Evolutionary conservation across 2,329 filamentous ascomycete species (phyloP).

Genomic region (Elsinoe necatrix): DNA sequence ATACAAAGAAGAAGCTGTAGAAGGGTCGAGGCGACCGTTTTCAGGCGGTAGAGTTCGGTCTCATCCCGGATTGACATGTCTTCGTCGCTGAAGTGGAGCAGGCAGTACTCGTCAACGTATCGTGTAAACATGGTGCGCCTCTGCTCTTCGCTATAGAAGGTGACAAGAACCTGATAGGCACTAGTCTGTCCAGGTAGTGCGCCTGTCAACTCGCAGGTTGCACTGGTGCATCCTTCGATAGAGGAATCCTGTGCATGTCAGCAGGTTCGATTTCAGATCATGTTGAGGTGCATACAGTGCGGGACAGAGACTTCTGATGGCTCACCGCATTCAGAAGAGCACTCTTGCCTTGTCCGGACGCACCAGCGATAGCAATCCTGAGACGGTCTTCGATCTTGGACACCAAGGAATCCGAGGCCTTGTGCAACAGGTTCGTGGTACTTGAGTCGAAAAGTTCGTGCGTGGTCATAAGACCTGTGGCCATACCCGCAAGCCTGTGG

Average conservation of each 20-base stretch:
- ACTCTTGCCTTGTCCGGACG: neutral
- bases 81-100: conserved; percentile 4
- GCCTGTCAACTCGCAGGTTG: neutral
- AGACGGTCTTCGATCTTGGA: neutral
- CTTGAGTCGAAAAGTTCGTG: neutral
- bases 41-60: neutral
- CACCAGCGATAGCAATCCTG: neutral
- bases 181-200: neutral
- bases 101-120: neutral
- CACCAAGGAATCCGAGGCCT: neutral
- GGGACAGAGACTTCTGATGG: neutral
- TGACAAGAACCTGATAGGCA: neutral
- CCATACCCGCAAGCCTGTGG: neutral
- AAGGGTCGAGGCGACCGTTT: neutral
- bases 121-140: neutral
- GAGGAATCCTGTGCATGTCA: neutral
- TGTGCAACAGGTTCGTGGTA: neutral
- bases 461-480: neutral
- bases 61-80: neutral
- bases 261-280: neutral
- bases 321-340: neutral
- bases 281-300: neutral
- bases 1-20: neutral
- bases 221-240: conserved; percentile 2
- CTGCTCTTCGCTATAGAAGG: neutral